A percentile compares a stretch with the other conserved stretches of the same genome.
Evolutionary conservation across 768 basidiomycete species (phyloP).

Genomic region (Candolleomyces eurysporus): DNA sequence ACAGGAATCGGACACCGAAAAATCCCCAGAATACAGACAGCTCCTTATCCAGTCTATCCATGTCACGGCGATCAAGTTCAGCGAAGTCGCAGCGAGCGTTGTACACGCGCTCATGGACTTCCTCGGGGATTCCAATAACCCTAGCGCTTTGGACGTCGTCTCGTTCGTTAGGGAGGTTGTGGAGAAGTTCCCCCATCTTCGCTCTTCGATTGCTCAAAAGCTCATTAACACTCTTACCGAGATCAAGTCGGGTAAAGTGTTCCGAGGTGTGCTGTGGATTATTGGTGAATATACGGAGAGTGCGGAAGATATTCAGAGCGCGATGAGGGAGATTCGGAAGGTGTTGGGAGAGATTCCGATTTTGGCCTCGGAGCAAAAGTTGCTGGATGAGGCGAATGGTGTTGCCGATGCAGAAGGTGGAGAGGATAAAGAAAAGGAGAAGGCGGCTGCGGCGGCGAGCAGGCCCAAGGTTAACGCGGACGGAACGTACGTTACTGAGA

Average conservation of each 20-base stretch:
- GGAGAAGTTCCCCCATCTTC: constrained; percentile 91
- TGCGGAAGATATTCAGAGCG: constrained; percentile 61
- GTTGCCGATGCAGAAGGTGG: constrained; percentile 35
- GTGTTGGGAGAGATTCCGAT: constrained; percentile 98
- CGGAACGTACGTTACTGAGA: constrained; percentile 97
- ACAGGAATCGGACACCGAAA: constrained; percentile 89
- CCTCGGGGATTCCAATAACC: constrained; percentile 92
- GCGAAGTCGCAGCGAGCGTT: constrained; percentile 93
- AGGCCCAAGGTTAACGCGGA: constrained; percentile 87
- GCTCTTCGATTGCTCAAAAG: constrained; percentile 79
- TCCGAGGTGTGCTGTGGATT: constrained; percentile 95
- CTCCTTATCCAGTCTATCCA: constrained; percentile 97
- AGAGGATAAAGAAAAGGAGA: constrained; percentile 52
- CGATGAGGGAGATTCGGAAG: constrained; percentile 77
- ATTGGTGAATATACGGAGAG: constrained; percentile 91
- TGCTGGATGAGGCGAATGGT: constrained; percentile 72
- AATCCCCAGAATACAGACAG: constrained; percentile 95
- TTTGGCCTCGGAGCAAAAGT: constrained; percentile 80
- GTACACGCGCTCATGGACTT: constrained; percentile 94
- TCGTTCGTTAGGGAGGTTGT: constrained; percentile 82
- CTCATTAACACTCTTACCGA: constrained; percentile 77
- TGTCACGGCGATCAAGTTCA: constrained; percentile 93
- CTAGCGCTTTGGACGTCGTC: constrained; percentile 93
- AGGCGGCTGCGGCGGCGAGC: constrained; percentile 41
- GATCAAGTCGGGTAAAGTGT: constrained; percentile 96